Base-by-base conservation (phyloP, 2,329 filamentous ascomycete genomes). In the Sporothrix schenckii region DNA sequence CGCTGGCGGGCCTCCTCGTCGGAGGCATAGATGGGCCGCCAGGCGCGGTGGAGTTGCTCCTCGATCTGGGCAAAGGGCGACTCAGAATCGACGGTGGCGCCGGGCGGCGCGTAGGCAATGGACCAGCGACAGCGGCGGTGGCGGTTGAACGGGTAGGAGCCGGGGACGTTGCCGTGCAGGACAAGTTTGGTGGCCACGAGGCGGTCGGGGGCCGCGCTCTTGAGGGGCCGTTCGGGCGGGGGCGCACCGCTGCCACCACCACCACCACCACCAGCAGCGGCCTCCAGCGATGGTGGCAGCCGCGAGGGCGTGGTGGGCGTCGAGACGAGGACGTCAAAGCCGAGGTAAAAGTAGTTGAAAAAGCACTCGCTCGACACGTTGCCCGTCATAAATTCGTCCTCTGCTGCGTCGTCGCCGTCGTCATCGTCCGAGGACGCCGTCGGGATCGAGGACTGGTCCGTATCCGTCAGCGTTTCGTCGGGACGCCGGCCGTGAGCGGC, bases 271-370 rank as follows among this genome's bases (percentile, higher is more conserved):
- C 76, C 72, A 0, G 66, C 69, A 2, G 74, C 72, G 13, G 70
- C 72, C 44, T 68, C 24, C 71, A 78, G 83, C 5, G 83, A 81
- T 14, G 89, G 91, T 0, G 91, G 89, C 7, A 83, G 82, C 27
- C 87, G 87, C 0, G 91, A 92, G 4, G 90, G 84, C 5, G 85
- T 78, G 0, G 87, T 88, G 0, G 92, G 91, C 41, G 89, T 88
- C 0, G 94, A 97, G n/a, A 99, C 87, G 5, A 98, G 85, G 11
- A 97, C 87, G 79, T 99, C 95, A 77, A 99, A 96, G 1, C 95
- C 95, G 73, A 97, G 90, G 74, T 94, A 91, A 78, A 97, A 99
- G 79, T 99, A 99, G 79, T 98, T 98, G 81, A 95, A 97, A 78
- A 98, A 99, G 74, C 90, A 93, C 77, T 96, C 92, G 4, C 88